These are phyloP conservation scores for Solanum sparsipilum DNA, from an alignment of 257 asterid genomes.

Conservation along the genomic window DNA sequence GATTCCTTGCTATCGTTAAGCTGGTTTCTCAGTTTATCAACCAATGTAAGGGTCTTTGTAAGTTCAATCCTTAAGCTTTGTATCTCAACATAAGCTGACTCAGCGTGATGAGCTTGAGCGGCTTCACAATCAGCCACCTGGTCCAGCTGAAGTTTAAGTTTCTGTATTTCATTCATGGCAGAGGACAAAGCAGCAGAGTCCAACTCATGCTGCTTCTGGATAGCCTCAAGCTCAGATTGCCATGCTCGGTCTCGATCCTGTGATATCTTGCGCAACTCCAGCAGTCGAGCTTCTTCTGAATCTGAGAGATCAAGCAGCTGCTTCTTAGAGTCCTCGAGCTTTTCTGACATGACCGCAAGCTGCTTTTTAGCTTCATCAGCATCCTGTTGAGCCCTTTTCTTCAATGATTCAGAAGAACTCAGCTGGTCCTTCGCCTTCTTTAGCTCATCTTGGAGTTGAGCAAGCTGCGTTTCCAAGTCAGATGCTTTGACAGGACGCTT, in stretches of 20 bases:
- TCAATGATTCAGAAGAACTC: conserved; percentile 56
- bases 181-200: conserved; percentile 66
- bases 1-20: conserved; percentile 48
- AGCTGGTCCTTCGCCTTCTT: conserved; percentile 62
- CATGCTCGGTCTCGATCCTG: conserved; percentile 77
- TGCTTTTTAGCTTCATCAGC: conserved; percentile 64
- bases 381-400: conserved; percentile 54
- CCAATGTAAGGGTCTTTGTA: conserved; percentile 39
- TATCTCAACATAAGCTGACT: conserved; percentile 53
- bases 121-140: conserved; percentile 50
- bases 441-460: conserved; percentile 69
- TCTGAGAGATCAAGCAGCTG: conserved; percentile 61
- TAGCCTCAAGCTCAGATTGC: conserved; percentile 76
- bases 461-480: conserved; percentile 62
- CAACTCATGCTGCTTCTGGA: conserved; percentile 66
- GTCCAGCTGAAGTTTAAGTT: conserved; percentile 59
- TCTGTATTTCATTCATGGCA: conserved; percentile 63
- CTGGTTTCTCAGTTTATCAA: conserved; percentile 49
- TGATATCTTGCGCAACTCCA: conserved; percentile 69
- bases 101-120: conserved; percentile 58
- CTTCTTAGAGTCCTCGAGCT: conserved; percentile 56
- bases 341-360: conserved; percentile 38
- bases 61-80: conserved; percentile 57
- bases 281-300: conserved; percentile 66
- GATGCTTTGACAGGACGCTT: conserved; percentile 32